phyloP scores from a whole-genome alignment of 1,284 basidiomycete genomes.

The Meira nashicola region DNA sequence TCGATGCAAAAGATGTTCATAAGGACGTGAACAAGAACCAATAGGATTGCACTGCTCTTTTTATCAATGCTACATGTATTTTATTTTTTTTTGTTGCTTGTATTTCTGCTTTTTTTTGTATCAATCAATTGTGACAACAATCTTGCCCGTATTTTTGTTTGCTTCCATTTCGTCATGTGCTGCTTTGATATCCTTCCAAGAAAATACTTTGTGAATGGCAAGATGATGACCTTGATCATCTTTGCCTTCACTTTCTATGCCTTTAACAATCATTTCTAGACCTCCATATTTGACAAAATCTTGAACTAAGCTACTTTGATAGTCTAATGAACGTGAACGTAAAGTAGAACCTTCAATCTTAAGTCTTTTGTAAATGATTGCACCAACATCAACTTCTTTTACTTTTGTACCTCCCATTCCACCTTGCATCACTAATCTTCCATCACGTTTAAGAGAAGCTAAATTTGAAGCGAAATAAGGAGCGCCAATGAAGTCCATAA shows the following conservation, averaged over 20 bases:
- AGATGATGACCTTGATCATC: slow-evolving; percentile 22
- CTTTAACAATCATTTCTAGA: slow-evolving; percentile 19
- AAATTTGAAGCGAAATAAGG: slow-evolving; percentile 81
- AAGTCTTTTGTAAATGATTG: slow-evolving; percentile 77
- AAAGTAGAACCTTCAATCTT: slow-evolving; percentile 84
- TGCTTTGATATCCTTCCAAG: slow-evolving; percentile 74
- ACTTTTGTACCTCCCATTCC: slow-evolving; percentile 68
- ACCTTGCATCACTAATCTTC: slow-evolving; percentile 69
- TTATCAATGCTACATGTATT: not conserved
- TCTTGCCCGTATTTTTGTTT: slow-evolving; percentile 67
- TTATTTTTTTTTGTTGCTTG: not conserved
- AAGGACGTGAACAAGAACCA: not conserved
- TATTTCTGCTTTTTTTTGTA: not conserved
- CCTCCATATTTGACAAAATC: slow-evolving; percentile 58
- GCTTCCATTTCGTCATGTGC: slow-evolving; percentile 83
- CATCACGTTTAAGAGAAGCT: slow-evolving; percentile 69
- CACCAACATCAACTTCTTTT: slow-evolving; percentile 63
- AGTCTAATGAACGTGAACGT: slow-evolving; percentile 69
- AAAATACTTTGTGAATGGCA: slow-evolving; percentile 60
- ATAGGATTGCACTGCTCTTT: not conserved
- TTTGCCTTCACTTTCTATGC: slow-evolving; percentile 6
- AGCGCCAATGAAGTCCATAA: slow-evolving; percentile 82
- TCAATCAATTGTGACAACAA: slow-evolving; percentile 10
- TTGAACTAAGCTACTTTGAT: slow-evolving; percentile 72
- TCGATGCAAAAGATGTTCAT: not conserved